Evolutionary conservation across 805 yeast genomes (phyloP).

Genomic region (Hanseniaspora osmophila): DNA sequence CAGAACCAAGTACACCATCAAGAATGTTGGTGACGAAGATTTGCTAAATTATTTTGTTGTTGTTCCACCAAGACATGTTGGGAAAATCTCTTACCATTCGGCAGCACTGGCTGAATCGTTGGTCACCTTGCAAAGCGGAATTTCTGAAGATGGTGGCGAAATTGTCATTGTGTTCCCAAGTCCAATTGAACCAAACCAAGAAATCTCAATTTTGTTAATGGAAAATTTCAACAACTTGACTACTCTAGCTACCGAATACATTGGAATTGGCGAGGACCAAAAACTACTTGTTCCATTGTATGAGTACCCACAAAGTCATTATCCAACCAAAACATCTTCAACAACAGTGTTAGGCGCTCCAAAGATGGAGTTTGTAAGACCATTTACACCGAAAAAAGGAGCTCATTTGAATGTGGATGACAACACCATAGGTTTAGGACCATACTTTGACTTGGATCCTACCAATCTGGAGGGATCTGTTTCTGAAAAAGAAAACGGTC

Average conservation of each 20-base stretch:
- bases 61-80: background rate
- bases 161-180: background rate
- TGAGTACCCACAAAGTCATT: background rate
- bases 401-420: background rate
- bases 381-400: background rate
- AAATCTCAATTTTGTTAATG: background rate
- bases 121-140: background rate
- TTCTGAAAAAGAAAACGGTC: background rate
- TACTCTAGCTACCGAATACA: background rate
- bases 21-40: background rate
- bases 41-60: background rate
- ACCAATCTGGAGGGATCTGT: background rate
- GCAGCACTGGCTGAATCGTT: background rate
- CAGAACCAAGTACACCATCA: background rate
- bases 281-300: background rate
- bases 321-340: background rate
- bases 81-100: background rate
- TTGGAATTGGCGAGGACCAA: background rate
- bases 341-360: background rate
- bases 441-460: background rate
- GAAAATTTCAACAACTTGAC: background rate
- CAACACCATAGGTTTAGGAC: background rate
- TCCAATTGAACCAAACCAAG: conserved; percentile 1
- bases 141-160: background rate
- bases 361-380: background rate